Conservation (phyloP, 805 yeast genomes). For the Spathaspora girioi region DNA sequence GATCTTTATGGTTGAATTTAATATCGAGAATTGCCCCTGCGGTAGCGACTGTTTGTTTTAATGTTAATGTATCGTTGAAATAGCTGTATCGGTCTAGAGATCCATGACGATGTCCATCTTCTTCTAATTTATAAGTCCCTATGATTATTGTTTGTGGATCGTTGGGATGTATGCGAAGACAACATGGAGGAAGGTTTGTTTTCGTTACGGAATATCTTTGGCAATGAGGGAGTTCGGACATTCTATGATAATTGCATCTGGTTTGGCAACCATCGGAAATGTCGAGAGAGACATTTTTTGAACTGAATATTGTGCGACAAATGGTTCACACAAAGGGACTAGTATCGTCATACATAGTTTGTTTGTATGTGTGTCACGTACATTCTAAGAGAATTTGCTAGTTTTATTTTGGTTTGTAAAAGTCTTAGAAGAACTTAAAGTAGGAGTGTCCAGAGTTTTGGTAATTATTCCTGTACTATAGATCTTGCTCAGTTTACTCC, state of each 20-base stretch:
- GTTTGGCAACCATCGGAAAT: neutral
- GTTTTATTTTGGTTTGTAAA: no score
- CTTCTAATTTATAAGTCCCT: slow-evolving; percentile 79
- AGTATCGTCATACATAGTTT: no score
- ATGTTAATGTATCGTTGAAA: slow-evolving; percentile 10
- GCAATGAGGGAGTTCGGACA: slow-evolving; percentile 10
- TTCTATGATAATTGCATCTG: slow-evolving; percentile 1
- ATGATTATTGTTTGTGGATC: slow-evolving; percentile 49
- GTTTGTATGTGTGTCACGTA: no score
- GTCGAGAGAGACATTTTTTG: neutral
- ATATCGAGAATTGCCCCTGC: slow-evolving; percentile 74
- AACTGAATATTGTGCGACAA: no score
- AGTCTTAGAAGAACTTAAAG: no score
- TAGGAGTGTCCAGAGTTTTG: no score
- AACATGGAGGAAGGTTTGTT: slow-evolving; percentile 79
- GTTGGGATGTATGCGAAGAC: slow-evolving; percentile 56
- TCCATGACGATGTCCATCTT: slow-evolving; percentile 62
- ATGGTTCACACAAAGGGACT: no score
- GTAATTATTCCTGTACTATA: neutral
- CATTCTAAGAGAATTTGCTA: no score
- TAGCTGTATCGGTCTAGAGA: slow-evolving; percentile 42
- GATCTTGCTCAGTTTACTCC: neutral
- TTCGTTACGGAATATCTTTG: slow-evolving; percentile 26
- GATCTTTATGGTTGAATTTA: slow-evolving; percentile 58
- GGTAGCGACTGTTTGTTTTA: slow-evolving; percentile 27